These are phyloP conservation scores for Bothriochloa decipiens DNA, from an alignment of 176 grass and related monocot species.

Conservation along the genomic window DNA sequence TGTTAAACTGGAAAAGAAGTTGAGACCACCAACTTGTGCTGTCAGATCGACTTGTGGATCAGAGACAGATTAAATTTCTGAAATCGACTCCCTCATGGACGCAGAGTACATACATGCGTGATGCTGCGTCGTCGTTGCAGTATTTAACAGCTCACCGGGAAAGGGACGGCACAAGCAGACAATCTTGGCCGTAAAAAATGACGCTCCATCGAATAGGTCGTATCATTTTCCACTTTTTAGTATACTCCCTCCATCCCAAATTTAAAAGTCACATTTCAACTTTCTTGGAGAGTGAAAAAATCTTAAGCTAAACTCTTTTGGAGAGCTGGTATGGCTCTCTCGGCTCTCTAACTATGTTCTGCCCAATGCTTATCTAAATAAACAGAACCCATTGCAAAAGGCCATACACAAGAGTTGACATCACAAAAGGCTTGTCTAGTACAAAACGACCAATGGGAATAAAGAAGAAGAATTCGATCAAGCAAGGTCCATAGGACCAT, in stretches of 20 bases:
- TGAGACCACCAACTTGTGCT: not conserved
- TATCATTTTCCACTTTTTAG: not conserved
- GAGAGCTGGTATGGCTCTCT: too few relatives aligned
- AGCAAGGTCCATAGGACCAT: not conserved
- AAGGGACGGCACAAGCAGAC: slow-evolving; percentile 31
- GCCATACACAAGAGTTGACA: not conserved
- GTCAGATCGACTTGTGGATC: slow-evolving; percentile 6
- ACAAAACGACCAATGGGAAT: slow-evolving; percentile 38
- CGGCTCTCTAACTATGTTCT: too few relatives aligned
- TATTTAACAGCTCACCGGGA: slow-evolving; percentile 28
- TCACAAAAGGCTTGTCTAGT: not conserved
- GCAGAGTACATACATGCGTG: slow-evolving; percentile 5
- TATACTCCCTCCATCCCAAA: too few relatives aligned
- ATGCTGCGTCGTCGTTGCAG: not conserved
- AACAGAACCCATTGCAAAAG: too few relatives aligned
- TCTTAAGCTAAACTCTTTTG: too few relatives aligned
- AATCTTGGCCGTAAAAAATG: slow-evolving; percentile 17
- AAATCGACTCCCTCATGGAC: not conserved
- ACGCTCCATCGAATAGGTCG: not conserved
- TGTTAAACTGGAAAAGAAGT: slow-evolving; percentile 16
- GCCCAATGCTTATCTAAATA: too few relatives aligned
- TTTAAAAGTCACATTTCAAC: too few relatives aligned
- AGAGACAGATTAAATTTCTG: not conserved
- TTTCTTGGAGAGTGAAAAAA: too few relatives aligned
- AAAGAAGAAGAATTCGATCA: not conserved